These are phyloP conservation scores for Boletus pseudo-olivaceus DNA, from an alignment of 768 basidiomycete genomes.

Conservation along the genomic window DNA sequence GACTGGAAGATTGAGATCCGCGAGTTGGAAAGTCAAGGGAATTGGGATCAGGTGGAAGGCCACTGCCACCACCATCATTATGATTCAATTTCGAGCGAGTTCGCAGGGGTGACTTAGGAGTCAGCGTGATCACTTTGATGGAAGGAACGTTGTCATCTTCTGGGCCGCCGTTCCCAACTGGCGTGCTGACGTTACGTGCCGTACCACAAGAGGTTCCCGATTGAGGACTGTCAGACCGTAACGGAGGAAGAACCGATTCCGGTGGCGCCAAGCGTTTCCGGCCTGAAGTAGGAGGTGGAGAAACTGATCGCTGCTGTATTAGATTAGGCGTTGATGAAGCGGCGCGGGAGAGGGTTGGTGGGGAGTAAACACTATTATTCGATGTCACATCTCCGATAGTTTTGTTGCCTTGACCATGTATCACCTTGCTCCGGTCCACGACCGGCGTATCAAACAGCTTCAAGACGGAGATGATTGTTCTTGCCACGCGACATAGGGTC, in stretches of 20 bases:
- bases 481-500: slow-evolving; percentile 67
- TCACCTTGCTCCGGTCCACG: slow-evolving; percentile 44
- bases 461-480: slow-evolving; percentile 66
- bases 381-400: slow-evolving; percentile 19
- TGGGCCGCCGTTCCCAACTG: slow-evolving; percentile 17
- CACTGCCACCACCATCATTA: slow-evolving; percentile 6
- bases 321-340: slow-evolving; percentile 66
- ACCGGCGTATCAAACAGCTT: slow-evolving; percentile 55
- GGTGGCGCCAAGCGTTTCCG: slow-evolving; percentile 53
- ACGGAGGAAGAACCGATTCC: slow-evolving; percentile 43
- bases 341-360: slow-evolving; percentile 36
- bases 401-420: slow-evolving; percentile 40
- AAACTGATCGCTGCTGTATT: slow-evolving; percentile 35
- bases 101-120: slow-evolving; percentile 54
- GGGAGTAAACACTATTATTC: slow-evolving; percentile 38
- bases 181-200: slow-evolving; percentile 24
- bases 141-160: slow-evolving; percentile 40
- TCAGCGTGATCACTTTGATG: slow-evolving; percentile 29
- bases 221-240: slow-evolving; percentile 56
- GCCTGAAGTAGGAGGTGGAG: slow-evolving; percentile 32
- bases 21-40: slow-evolving; percentile 32
- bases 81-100: slow-evolving; percentile 30
- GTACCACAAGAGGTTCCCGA: slow-evolving; percentile 38
- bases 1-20: slow-evolving; percentile 36
- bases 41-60: slow-evolving; percentile 14